Base-by-base conservation (phyloP, 208 protist species). In the Crithidia mellificae region DNA sequence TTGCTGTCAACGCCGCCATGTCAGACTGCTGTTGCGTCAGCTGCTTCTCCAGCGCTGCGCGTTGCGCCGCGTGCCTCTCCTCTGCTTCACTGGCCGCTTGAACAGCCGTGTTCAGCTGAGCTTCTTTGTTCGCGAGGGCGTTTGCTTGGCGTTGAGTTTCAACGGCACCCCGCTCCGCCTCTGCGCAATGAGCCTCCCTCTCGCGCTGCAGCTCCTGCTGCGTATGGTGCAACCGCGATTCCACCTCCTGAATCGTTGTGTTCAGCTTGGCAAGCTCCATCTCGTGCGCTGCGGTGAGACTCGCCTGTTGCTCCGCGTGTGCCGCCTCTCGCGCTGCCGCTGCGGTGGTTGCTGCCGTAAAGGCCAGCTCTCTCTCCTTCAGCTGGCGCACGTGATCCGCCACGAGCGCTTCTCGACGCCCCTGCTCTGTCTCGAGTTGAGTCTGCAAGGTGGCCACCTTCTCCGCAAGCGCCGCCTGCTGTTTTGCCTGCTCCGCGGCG, bases 11-110 rank as follows among this genome's bases (percentile, higher is more conserved):
- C 3, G 41, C 51, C 0, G 34, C 53, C 1, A 58, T 24, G 41
- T 68, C 54, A 34, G 20, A 29, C 52, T 73, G 30, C 34, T 75
- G 51, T n/a, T 22, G 20, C 34, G 47, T 17, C 32, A 43, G 36
- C 49, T 15, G 50, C 51, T 39, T 32, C 32, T 57, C 50, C 50
- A 54, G 27, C 7, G 50, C 7, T 12, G 2, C 5, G 12, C 6
- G 50, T 27, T 19, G 27, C 14, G 27, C 27, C 7, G 5, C 15
- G 32, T 71, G 34, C 22, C 0, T 14, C 27, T 53, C 54, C 2
- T 11, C 49, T 1, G 56, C 56, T 6, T 24, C 12, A 1, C 34
- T 22, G 6, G 50, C 34, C 0, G 34, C 27, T 15, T 65, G 11
- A n/a, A 14, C 24, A 8, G 17, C 58, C 38, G 52, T 27, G 38